Base-by-base conservation (phyloP, 2,329 filamentous ascomycete species). In the Exophiala aquamarina region DNA sequence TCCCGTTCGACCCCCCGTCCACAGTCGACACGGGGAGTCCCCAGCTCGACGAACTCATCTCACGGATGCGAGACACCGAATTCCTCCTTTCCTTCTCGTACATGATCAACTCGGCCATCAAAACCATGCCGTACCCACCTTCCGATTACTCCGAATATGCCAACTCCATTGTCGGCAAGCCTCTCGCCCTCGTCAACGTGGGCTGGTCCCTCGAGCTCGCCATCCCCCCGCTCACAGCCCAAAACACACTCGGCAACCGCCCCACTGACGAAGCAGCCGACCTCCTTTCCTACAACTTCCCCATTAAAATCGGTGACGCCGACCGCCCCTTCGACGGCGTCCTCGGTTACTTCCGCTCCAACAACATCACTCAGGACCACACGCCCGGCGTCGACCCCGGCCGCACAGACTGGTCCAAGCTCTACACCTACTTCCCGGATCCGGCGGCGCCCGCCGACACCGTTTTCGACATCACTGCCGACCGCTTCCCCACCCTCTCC, bases 261-360 rank as follows among this genome's bases (percentile, higher is more conserved):
- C 20, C 31, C 3, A 38, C 36, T 4, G 3, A 6, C 9, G 21
- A 20, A 4, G 34, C 19, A 1, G 21, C 20, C 7, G 40, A 52
- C 6, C 6, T 26, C 23, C 6, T 6, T 0, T 33, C n/a, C 3
- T 72, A 72, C 51, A 14, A 55, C 0, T 70, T 74, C 41, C 61
- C 56, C 10, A 32, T 73, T 11, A 62, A 66, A 21, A 49, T 74
- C 0, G 71, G 71, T 2, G 64, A 73, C 43, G 23, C 34, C 2
- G 50, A 63, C 0, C 52, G 63, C 1, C 41, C 35, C 0, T 67
- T 62, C 38, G 71, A 73, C 49, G 70, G 70, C 0, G 55, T 73
- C 0, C 63, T 73, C 0, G 67, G 68, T 0, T 72, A 70, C 49
- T 74, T 71, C 35, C 47, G 63, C 36, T 31, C 18, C n/a, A 14